A percentile compares a stretch with the other conserved stretches of the same genome.
These are phyloP conservation scores for Amylostereum areolatum DNA, from an alignment of 1,284 basidiomycete species.

Conservation along the genomic window DNA sequence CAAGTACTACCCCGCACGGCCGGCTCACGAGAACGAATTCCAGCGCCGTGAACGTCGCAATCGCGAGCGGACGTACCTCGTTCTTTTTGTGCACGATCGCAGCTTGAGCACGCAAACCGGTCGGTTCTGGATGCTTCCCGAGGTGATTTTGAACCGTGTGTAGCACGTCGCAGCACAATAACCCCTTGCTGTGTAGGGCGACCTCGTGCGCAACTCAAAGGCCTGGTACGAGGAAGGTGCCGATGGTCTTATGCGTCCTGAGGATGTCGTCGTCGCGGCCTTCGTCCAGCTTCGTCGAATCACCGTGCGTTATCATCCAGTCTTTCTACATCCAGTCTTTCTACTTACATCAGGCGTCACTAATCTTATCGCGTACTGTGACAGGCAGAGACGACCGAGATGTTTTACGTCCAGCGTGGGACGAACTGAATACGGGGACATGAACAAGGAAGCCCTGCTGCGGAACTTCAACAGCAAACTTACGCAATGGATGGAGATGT, in stretches of 20 bases:
- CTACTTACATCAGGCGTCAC: too few relatives aligned
- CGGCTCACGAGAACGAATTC: constrained; percentile 52
- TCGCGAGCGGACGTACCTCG: constrained; percentile 75
- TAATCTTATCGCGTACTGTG: too few relatives aligned
- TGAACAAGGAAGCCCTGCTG: constrained; percentile 66
- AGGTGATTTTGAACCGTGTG: constrained; percentile 26
- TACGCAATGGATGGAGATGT: constrained; percentile 61
- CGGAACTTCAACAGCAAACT: constrained; percentile 65
- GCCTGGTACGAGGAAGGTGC: constrained; percentile 66
- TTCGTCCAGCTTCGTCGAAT: constrained; percentile 71
- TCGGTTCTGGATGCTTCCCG: constrained; percentile 78
- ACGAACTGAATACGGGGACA: constrained; percentile 38
- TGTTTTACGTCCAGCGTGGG: constrained; percentile 50
- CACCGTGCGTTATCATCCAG: constrained; percentile 42
- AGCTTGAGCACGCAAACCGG: constrained; percentile 80
- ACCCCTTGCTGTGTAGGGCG: constrained; percentile 32
- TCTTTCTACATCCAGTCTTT: too few relatives aligned
- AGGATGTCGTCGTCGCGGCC: constrained; percentile 73
- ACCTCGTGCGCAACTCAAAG: constrained; percentile 57
- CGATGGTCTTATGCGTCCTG: constrained; percentile 47
- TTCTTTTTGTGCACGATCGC: constrained; percentile 78
- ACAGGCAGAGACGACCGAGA: constrained; percentile 71
- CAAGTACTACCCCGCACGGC: constrained; percentile 49
- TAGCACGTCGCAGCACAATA: too few relatives aligned
- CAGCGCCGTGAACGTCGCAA: constrained; percentile 71